Evolutionary conservation across 2,329 filamentous ascomycete genomes (phyloP).

Genomic region (Stagonosporopsis cucurbitacearum): DNA sequence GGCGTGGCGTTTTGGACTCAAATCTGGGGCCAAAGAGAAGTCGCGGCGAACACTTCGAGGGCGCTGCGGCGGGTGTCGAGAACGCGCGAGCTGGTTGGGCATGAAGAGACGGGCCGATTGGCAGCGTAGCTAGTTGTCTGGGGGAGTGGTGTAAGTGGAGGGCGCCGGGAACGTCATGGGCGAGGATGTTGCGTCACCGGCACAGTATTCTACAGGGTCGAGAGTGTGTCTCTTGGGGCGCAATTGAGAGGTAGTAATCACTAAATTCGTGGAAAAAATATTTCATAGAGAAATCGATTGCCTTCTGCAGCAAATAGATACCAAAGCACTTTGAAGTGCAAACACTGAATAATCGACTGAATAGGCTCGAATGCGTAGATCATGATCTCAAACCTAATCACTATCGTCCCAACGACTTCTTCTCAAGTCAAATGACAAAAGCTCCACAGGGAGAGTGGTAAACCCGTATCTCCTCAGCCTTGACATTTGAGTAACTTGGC

Average conservation of each 20-base stretch:
- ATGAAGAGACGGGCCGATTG: not conserved
- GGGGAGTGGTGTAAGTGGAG: conserved; percentile 1
- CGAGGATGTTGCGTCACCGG: not conserved
- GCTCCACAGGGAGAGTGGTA: too few species aligned
- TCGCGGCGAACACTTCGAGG: conserved; percentile 1
- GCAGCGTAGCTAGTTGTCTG: not conserved
- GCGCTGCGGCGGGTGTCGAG: not conserved
- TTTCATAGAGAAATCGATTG: not conserved
- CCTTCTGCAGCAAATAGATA: too few species aligned
- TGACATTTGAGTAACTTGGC: too few species aligned
- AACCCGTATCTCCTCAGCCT: too few species aligned
- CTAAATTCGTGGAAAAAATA: not conserved
- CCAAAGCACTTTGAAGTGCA: not conserved
- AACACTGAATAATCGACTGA: not conserved
- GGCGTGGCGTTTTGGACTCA: not conserved
- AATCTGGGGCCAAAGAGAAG: conserved; percentile 4
- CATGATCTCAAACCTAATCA: not conserved
- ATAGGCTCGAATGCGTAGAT: not conserved
- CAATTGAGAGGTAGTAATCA: not conserved
- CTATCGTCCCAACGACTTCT: too few species aligned
- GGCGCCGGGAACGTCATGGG: not conserved
- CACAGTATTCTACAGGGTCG: not conserved
- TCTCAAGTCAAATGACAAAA: too few species aligned
- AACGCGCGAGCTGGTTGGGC: not conserved
- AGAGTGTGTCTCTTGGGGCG: not conserved